Percentiles rank a stretch among this genome's conserved stretches.
Evolutionary conservation across 441 rosid species (phyloP).

Genomic region (Mallotus repandus): DNA sequence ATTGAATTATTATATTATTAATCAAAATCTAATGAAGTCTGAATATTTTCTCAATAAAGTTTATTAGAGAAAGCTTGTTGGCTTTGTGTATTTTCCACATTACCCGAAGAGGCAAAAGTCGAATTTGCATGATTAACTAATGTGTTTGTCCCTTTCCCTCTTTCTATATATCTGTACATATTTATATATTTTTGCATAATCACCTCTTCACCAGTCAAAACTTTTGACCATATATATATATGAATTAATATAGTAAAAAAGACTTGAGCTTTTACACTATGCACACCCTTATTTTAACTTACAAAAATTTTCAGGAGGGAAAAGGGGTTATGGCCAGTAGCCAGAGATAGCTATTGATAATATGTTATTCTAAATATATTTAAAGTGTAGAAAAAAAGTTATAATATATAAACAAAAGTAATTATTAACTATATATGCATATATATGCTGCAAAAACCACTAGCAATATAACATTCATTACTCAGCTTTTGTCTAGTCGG

Average conservation of each 20-base stretch:
- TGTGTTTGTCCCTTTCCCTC: background rate
- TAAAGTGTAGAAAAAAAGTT: background rate
- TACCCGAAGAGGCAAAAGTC: slow-evolving; percentile 10
- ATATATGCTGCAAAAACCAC: background rate
- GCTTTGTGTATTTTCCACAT: slow-evolving; percentile 1
- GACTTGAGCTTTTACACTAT: background rate
- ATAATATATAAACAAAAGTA: background rate
- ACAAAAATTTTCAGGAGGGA: background rate
- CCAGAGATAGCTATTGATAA: too few species aligned
- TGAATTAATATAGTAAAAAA: background rate
- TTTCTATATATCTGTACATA: too few species aligned
- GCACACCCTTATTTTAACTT: background rate
- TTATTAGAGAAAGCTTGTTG: background rate
- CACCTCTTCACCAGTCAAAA: background rate
- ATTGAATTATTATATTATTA: too few species aligned
- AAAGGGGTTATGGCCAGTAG: background rate
- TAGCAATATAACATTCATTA: background rate
- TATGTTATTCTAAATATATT: too few species aligned
- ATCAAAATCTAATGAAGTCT: too few species aligned
- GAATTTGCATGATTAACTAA: background rate
- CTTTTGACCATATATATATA: background rate
- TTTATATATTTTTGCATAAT: background rate
- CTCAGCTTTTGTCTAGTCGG: background rate
- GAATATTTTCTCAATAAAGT: too few species aligned
- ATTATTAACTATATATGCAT: background rate